A percentile compares a stretch with the other conserved stretches of the same genome.
Evolutionary conservation across 108 stramenopile species (phyloP).

Genomic region (Nitzschia inconspicua): DNA sequence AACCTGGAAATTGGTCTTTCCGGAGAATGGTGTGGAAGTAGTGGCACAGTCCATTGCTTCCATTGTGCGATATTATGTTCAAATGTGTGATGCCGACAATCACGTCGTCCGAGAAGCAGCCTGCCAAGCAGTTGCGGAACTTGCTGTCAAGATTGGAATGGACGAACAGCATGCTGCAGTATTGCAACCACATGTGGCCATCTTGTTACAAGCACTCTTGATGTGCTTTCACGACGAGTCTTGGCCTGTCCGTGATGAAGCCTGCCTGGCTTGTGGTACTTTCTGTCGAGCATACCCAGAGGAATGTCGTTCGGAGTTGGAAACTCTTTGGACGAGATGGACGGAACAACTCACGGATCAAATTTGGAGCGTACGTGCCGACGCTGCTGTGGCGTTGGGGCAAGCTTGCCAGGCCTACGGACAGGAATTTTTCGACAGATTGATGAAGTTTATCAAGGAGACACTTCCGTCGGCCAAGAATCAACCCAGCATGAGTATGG

Average conservation of each 20-base stretch:
- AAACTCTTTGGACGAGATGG: slow-evolving; percentile 87
- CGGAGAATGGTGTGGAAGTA: slow-evolving; percentile 55
- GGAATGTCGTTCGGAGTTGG: slow-evolving; percentile 79
- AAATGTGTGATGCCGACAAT: slow-evolving; percentile 92
- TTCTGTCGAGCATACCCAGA: slow-evolving; percentile 85
- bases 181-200: slow-evolving; percentile 69
- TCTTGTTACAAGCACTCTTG: slow-evolving; percentile 82
- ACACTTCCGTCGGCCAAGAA: slow-evolving; percentile 66
- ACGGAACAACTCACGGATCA: slow-evolving; percentile 94
- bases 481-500: slow-evolving; percentile 81
- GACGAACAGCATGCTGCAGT: slow-evolving; percentile 4
- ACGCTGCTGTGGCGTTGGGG: slow-evolving; percentile 92
- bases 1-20: slow-evolving; percentile 87
- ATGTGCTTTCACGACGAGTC: slow-evolving; percentile 97
- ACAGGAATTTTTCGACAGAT: slow-evolving; percentile 34
- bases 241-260: slow-evolving; percentile 98
- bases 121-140: slow-evolving; percentile 94
- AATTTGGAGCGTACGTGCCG: slow-evolving; percentile 95
- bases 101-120: slow-evolving; percentile 95
- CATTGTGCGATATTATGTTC: slow-evolving; percentile 88
- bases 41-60: slow-evolving; percentile 82
- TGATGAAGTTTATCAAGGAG: slow-evolving; percentile 49
- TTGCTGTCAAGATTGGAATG: slow-evolving; percentile 81
- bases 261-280: slow-evolving; percentile 91
- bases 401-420: slow-evolving; percentile 83